Evolutionary conservation across 2,329 filamentous ascomycete species (phyloP).

Genomic region (Apiospora malaysiana): DNA sequence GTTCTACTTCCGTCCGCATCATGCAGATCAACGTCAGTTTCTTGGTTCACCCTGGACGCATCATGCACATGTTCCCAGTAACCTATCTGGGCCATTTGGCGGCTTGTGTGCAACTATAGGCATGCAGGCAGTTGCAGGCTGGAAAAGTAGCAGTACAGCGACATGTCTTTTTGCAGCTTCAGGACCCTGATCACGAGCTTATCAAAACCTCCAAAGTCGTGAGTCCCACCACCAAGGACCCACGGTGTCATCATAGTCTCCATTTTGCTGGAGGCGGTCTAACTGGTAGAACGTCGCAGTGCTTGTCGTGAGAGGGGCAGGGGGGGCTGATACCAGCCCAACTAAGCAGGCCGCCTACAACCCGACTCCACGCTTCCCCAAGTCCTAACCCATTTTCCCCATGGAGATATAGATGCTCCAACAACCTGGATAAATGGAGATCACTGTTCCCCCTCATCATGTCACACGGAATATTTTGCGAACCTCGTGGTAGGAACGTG

Average conservation of each 20-base stretch:
- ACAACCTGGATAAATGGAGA: slow-evolving; percentile 2
- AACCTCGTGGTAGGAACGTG: not conserved
- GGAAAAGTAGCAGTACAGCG: not conserved
- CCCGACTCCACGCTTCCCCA: not conserved
- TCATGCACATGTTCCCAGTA: not conserved
- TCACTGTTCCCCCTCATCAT: slow-evolving; percentile 4
- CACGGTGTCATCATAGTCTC: slow-evolving; percentile 25
- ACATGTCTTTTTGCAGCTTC: not conserved
- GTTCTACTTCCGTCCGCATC: not conserved
- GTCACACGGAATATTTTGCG: not conserved
- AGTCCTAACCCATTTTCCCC: not conserved
- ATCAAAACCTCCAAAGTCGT: not conserved
- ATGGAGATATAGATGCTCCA: not conserved
- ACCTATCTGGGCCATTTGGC: not conserved
- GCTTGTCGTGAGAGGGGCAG: slow-evolving; percentile 13
- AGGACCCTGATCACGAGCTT: not conserved
- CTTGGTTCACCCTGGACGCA: not conserved
- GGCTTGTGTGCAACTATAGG: not conserved
- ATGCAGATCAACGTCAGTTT: not conserved
- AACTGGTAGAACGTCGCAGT: not conserved
- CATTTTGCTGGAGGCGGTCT: slow-evolving; percentile 23
- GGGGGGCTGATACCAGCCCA: not conserved
- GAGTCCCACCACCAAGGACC: not conserved
- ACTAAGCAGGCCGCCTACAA: not conserved
- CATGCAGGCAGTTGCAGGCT: not conserved